Conservation (phyloP, 2,329 filamentous ascomycete species). For the Ceratocystis colombiana region DNA sequence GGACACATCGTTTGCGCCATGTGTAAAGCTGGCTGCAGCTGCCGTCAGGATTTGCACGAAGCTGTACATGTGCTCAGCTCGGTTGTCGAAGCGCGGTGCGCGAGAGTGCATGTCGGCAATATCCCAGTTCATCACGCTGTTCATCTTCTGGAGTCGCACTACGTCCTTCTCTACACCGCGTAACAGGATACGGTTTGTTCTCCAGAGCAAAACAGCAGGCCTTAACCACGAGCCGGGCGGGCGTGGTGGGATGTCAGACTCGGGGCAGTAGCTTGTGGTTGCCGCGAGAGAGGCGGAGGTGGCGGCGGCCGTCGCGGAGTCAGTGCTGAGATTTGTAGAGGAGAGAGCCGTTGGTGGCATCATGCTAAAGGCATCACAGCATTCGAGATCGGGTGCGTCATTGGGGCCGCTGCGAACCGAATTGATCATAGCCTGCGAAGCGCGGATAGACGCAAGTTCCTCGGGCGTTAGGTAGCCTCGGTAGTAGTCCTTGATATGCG, state of each 20-base stretch:
- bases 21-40: slow-evolving; percentile 46
- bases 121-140: slow-evolving; percentile 40
- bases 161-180: slow-evolving; percentile 43
- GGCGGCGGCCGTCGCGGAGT: slow-evolving; percentile 3
- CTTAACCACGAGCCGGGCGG: slow-evolving; percentile 36
- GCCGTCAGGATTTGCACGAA: slow-evolving; percentile 43
- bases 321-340: slow-evolving; percentile 18
- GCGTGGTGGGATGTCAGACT: slow-evolving; percentile 29
- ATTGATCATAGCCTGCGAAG: slow-evolving; percentile 32
- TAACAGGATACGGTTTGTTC: slow-evolving; percentile 36
- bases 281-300: not conserved
- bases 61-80: slow-evolving; percentile 43
- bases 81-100: slow-evolving; percentile 44
- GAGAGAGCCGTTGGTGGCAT: slow-evolving; percentile 30
- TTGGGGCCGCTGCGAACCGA: slow-evolving; percentile 30
- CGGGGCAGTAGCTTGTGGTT: not conserved
- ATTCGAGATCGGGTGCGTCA: slow-evolving; percentile 25
- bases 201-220: slow-evolving; percentile 36
- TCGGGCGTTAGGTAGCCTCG: slow-evolving; percentile 40
- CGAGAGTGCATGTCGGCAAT: slow-evolving; percentile 41
- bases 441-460: slow-evolving; percentile 35
- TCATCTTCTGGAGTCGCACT: slow-evolving; percentile 38
- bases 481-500: slow-evolving; percentile 41
- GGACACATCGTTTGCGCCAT: slow-evolving; percentile 48
- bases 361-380: slow-evolving; percentile 28